phyloP scores from a whole-genome alignment of 1,284 basidiomycete species.

The Cryptococcus hybrid region DNA sequence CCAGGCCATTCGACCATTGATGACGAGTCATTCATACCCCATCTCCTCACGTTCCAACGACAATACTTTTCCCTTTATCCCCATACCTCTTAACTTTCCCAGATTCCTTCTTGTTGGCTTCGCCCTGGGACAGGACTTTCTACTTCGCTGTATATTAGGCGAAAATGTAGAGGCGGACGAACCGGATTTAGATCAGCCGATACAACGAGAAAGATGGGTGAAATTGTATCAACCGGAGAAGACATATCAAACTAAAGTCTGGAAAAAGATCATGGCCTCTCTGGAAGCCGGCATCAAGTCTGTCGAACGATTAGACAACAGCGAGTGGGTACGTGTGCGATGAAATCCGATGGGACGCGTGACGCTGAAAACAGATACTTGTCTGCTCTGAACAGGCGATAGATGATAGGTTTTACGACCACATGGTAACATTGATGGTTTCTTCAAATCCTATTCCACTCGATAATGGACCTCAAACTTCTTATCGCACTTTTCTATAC shows the following conservation, averaged over 20 bases:
- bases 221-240: background rate
- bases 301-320: background rate
- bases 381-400: too few species aligned
- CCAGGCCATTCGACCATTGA: background rate
- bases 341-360: too few species aligned
- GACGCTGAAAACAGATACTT: too few species aligned
- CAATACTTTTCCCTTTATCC: conserved; percentile 47
- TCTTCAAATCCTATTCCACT: background rate
- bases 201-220: background rate
- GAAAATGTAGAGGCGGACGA: too few species aligned
- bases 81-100: conserved; percentile 35
- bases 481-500: conserved; percentile 50
- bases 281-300: background rate
- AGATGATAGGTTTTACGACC: conserved; percentile 42
- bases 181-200: too few species aligned
- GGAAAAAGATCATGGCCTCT: conserved; percentile 1
- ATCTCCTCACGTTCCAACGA: conserved; percentile 19
- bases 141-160: too few species aligned
- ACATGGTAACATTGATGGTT: conserved; percentile 34
- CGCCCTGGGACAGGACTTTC: conserved; percentile 12
- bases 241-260: conserved; percentile 2
- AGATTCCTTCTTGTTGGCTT: conserved; percentile 10
- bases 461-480: conserved; percentile 25
- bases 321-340: conserved; percentile 1
- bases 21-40: too few species aligned